These are phyloP conservation scores for Didymella sp. DNA, from an alignment of 2,329 filamentous ascomycete species.

Conservation along the genomic window DNA sequence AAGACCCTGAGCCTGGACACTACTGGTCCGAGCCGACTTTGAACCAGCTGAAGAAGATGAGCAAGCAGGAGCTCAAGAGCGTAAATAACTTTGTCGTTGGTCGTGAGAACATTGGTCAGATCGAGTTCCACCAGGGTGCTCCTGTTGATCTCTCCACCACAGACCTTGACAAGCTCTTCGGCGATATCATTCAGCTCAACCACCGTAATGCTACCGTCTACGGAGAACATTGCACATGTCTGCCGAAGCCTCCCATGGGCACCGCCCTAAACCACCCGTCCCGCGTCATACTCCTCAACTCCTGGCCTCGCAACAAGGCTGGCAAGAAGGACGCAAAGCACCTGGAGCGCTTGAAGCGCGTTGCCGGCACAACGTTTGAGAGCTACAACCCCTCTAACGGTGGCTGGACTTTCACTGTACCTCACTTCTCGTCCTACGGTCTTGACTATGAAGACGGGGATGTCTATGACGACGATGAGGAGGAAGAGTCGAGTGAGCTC, in stretches of 20 bases:
- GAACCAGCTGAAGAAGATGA: slow-evolving; percentile 79
- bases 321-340: slow-evolving; percentile 80
- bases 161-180: slow-evolving; percentile 80
- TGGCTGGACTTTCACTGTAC: slow-evolving; percentile 90
- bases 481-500: slow-evolving; percentile 49
- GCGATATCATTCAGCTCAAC: slow-evolving; percentile 75
- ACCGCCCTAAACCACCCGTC: slow-evolving; percentile 93
- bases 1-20: slow-evolving; percentile 68
- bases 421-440: slow-evolving; percentile 96
- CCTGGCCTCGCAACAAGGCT: slow-evolving; percentile 80
- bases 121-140: slow-evolving; percentile 69
- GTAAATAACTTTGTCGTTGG: slow-evolving; percentile 81
- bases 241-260: slow-evolving; percentile 80
- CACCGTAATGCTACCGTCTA: slow-evolving; percentile 89
- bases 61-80: slow-evolving; percentile 76
- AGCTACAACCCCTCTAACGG: slow-evolving; percentile 80
- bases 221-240: slow-evolving; percentile 53
- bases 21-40: slow-evolving; percentile 87
- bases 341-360: slow-evolving; percentile 78
- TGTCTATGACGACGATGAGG: slow-evolving; percentile 69
- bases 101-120: slow-evolving; percentile 78
- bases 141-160: slow-evolving; percentile 80
- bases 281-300: slow-evolving; percentile 86
- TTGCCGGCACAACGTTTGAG: slow-evolving; percentile 81
- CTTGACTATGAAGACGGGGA: slow-evolving; percentile 71